These are phyloP conservation scores for Phaeosphaeriaceae sp. DNA, from an alignment of 2,329 filamentous ascomycete genomes.

Conservation along the genomic window DNA sequence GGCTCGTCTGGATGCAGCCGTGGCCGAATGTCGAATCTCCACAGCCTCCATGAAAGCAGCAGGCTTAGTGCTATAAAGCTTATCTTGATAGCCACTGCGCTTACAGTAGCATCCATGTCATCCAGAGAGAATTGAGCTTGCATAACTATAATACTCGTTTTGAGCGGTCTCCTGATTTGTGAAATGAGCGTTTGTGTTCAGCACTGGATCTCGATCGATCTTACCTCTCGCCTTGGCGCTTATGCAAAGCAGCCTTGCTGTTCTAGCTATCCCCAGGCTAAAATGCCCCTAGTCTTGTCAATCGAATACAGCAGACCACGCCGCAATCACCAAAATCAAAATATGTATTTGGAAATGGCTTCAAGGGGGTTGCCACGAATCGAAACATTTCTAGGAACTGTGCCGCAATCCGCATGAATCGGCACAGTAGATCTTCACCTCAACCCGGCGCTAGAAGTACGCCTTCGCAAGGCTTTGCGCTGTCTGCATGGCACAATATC, in stretches of 20 bases:
- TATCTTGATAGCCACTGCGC: neutral
- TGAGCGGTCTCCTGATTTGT: neutral
- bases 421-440: neutral
- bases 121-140: neutral
- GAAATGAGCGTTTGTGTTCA: neutral
- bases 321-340: neutral
- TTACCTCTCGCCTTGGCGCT: no score
- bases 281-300: neutral
- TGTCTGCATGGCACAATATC: neutral
- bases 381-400: neutral
- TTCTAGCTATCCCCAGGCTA: neutral
- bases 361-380: neutral
- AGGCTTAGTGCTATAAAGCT: neutral
- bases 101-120: neutral
- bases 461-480: neutral
- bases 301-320: neutral
- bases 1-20: constrained; percentile 23
- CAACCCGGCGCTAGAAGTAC: neutral
- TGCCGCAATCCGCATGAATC: neutral
- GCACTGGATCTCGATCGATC: no score
- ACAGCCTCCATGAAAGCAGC: constrained; percentile 24
- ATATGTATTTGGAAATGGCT: neutral
- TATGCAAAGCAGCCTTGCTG: neutral
- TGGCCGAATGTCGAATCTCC: constrained; percentile 28
- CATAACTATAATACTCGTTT: no score